Conservation (phyloP, 2,329 filamentous ascomycete genomes). For the Sphaerulina vaccinii region DNA sequence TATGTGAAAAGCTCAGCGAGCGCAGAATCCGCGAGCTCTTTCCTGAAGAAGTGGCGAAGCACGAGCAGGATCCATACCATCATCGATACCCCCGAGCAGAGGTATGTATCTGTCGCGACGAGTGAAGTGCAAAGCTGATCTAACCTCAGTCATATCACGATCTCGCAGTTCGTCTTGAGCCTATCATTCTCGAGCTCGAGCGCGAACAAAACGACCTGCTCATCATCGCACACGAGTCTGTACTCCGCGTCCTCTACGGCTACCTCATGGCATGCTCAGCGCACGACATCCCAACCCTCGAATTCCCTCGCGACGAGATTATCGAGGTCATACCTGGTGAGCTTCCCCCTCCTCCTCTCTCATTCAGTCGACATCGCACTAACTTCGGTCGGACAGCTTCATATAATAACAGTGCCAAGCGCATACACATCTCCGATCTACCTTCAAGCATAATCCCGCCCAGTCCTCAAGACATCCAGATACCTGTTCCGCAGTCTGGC, state of each 20-base stretch:
- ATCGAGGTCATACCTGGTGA: slow-evolving; percentile 89
- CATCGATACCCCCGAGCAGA: slow-evolving; percentile 94
- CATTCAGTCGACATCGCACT: neutral
- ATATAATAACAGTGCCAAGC: slow-evolving; percentile 93
- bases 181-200: slow-evolving; percentile 95
- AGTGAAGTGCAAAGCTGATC: neutral
- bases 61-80: slow-evolving; percentile 93
- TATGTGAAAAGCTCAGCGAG: slow-evolving; percentile 92
- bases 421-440: slow-evolving; percentile 76
- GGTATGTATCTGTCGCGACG: slow-evolving; percentile 50
- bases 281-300: slow-evolving; percentile 85
- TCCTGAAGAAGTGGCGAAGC: slow-evolving; percentile 87
- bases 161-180: slow-evolving; percentile 93
- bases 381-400: slow-evolving; percentile 59
- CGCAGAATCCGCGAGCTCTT: slow-evolving; percentile 75
- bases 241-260: slow-evolving; percentile 93
- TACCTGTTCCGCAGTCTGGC: slow-evolving; percentile 62
- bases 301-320: slow-evolving; percentile 94
- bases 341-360: too few species aligned
- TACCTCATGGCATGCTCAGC: slow-evolving; percentile 99
- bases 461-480: slow-evolving; percentile 77
- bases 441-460: slow-evolving; percentile 67
- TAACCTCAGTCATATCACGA: slow-evolving; percentile 83
- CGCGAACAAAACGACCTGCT: slow-evolving; percentile 96
- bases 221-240: slow-evolving; percentile 96